phyloP scores from a whole-genome alignment of 495 filamentous ascomycete species.

The Hyaloscypha finlandica region DNA sequence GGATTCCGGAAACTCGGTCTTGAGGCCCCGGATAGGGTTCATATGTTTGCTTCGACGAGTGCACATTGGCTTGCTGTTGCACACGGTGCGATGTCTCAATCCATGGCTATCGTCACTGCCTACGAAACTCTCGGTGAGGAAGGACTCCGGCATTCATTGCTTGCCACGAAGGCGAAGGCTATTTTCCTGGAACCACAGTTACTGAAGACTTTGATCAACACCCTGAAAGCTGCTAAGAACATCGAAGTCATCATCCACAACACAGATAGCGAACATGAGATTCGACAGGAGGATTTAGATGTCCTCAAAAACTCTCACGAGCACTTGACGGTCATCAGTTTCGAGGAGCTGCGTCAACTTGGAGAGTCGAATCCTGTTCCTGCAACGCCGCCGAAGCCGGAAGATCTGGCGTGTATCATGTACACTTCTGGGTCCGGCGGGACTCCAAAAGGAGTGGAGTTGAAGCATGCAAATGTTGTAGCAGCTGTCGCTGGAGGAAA shows the following conservation, averaged over 20 bases:
- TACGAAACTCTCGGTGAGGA: constrained; percentile 97
- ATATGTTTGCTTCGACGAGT: constrained; percentile 63
- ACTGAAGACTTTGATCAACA: constrained; percentile 73
- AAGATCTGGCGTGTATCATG: constrained; percentile 97
- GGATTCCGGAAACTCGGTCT: constrained; percentile 59
- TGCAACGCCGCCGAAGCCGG: constrained; percentile 71
- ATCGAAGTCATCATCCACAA: constrained; percentile 89
- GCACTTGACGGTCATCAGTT: constrained; percentile 72
- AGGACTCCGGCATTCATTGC: constrained; percentile 84
- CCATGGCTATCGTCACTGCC: constrained; percentile 89
- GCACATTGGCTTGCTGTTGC: constrained; percentile 78
- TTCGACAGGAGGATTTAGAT: constrained; percentile 75
- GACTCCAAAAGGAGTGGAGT: constrained; percentile 88
- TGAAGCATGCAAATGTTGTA: constrained; percentile 86
- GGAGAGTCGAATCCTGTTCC: constrained; percentile 82
- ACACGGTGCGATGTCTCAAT: constrained; percentile 79
- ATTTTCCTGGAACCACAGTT: constrained; percentile 90
- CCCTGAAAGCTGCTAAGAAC: constrained; percentile 74
- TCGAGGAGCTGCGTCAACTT: constrained; percentile 77
- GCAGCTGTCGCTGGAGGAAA: constrained; percentile 86
- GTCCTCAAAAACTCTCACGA: constrained; percentile 68
- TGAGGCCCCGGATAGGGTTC: constrained; percentile 47
- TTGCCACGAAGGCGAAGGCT: constrained; percentile 79
- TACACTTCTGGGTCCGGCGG: constrained; percentile 98
- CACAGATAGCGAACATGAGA: constrained; percentile 61